Base-by-base conservation (phyloP, 2,329 filamentous ascomycete species). In the Xylaria sp. region DNA sequence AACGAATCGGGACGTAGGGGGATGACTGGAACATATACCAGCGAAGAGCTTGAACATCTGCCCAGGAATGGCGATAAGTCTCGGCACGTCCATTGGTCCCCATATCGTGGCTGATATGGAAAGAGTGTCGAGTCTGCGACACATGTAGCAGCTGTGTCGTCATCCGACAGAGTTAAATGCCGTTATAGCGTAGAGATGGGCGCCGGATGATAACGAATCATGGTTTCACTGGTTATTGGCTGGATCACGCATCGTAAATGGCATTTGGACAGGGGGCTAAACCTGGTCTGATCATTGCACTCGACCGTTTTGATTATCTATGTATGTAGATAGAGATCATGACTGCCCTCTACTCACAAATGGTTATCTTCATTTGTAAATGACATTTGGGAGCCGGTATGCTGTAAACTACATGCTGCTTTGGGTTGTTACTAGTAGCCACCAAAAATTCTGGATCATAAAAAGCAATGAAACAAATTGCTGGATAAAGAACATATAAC, bases 111-210 rank as follows among this genome's bases (percentile, higher is more conserved):
- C 23, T 52, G 25, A 41, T 55, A 37, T 8, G 44, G 44, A 32
- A 32, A 12, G 13, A 15, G 8, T 5, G 4, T 25, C 59, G 51
- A 37, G 41, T 41, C 20, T 15, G 23, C 60, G 2, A 50, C 39
- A n/a, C 5, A 59, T 52, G 12, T 39, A 41, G 48, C 5, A 44
- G 18, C 28, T 59, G 37, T 65, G 69, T 69, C 66, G 69, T 71
- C 69, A 71, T 63, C 52, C 7, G 8, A 55, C 41, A 23, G 54
- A 58, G 59, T 52, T 63, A 41, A 18, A 39, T 25, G 12, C 44
- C 20, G 28, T 28, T 23, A 41, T 62, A 58, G 34, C 54, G 39
- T 66, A 52, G 41, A 59, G 13, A 60, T 18, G 18, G 61, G 20
- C 25, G 25, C 25, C 39, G 20, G 32, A 39, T 46, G 69, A 70